phyloP scores from a whole-genome alignment of 2,329 filamentous ascomycete genomes.

The Arthrobotrys sinensis region DNA sequence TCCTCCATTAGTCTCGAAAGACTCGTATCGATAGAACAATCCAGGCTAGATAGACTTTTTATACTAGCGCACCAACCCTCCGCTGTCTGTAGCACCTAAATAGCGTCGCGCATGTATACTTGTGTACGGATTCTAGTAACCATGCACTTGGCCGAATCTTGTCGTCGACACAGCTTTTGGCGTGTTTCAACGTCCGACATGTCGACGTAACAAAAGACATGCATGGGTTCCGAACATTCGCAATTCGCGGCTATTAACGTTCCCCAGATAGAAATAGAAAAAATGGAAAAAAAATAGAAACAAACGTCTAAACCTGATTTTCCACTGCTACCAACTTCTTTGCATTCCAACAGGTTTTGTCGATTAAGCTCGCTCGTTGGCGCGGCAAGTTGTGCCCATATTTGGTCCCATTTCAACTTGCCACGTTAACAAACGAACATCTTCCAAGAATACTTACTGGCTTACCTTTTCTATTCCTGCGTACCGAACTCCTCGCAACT shows the following conservation, averaged over 20 bases:
- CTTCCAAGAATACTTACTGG: not conserved
- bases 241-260: conserved; percentile 1
- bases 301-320: not conserved
- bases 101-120: not conserved
- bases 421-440: conserved; percentile 17
- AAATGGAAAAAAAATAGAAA: not conserved
- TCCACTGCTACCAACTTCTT: not conserved
- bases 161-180: conserved; percentile 16
- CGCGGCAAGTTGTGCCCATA: conserved; percentile 7
- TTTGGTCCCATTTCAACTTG: conserved; percentile 22
- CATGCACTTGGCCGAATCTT: conserved; percentile 14
- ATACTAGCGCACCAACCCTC: not conserved
- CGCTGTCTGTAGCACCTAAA: conserved; percentile 1
- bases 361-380: conserved; percentile 9
- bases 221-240: conserved; percentile 19
- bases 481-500: not conserved
- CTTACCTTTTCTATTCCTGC: too few relatives aligned
- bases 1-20: too few relatives aligned
- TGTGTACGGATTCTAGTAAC: not conserved
- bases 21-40: not conserved
- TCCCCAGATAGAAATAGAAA: conserved; percentile 4
- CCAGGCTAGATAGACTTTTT: not conserved
- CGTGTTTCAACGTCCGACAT: conserved; percentile 48
- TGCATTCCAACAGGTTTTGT: conserved; percentile 23
- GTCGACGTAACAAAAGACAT: conserved; percentile 46